Base-by-base conservation (phyloP, 2,329 filamentous ascomycete genomes). In the Tolypocladium guangdongense region DNA sequence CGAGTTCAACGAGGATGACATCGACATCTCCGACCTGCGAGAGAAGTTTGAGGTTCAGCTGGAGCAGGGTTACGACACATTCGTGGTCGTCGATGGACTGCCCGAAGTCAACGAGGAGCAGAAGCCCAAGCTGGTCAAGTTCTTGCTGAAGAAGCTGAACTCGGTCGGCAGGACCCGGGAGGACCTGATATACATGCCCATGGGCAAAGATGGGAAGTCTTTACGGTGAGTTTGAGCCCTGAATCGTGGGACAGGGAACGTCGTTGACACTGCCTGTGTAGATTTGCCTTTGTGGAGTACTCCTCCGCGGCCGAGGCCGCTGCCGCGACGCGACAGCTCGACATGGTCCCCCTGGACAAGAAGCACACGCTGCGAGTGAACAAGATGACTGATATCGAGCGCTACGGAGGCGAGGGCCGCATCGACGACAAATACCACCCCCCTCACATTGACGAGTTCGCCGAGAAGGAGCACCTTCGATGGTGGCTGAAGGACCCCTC, bases 281-380 rank as follows among this genome's bases (percentile, higher is more conserved):
- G 90, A 60, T 99, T 95, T 67, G 93, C 93, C 55, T 99, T 99
- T 68, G 90, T 99, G 64, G 93, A 99, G 71, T 99, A 92, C 73
- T 87, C 90, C 58, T 90, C 90, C 14, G 80, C 93, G 54, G 89
- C 87, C 66, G 91, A 97, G 76, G 93, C 93, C 32, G 80, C 88
- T 54, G 88, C 88, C 52, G 93, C 92, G 54, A 89, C 91, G 63
- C 91, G 95, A 71, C 83, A 88, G 64, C 86, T 99, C 55, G 85
- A 99, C 71, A 82, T 83, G 64, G 84, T 87, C 7, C 82, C 92
- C 46, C 87, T 99, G 65, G 93, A 99, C 77, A 97, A 95, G 82
- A 96, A 86, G 76, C 91, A 99, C 79, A 96, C 83, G 51, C 83
- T 99, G 63, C 82, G 86, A 59, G 91, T 99, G 63, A 99, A 99